A percentile compares a stretch with the other conserved stretches of the same genome.
These are phyloP conservation scores for Tylopilus balloui DNA, from an alignment of 768 basidiomycete species.

Conservation along the genomic window DNA sequence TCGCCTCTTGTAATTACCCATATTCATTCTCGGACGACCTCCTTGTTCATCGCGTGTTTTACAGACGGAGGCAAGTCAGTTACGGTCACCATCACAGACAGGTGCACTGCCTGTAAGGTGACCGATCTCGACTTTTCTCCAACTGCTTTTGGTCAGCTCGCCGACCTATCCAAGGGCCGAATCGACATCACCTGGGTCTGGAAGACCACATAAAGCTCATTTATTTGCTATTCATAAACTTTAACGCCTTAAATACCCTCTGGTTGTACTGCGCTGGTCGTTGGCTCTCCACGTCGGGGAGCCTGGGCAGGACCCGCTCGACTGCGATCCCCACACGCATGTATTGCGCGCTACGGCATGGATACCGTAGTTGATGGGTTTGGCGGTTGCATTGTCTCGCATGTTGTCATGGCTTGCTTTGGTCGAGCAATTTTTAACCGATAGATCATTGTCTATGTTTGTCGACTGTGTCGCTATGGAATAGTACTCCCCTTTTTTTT, in stretches of 20 bases:
- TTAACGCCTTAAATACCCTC: conserved; percentile 8
- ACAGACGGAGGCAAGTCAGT: conserved; percentile 51
- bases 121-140: conserved; percentile 63
- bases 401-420: conserved; percentile 29
- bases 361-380: conserved; percentile 30
- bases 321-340: conserved; percentile 16
- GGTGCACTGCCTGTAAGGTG: conserved; percentile 52
- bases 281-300: conserved; percentile 26
- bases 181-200: conserved; percentile 48
- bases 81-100: conserved; percentile 51
- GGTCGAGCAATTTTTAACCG: conserved; percentile 27
- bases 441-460: conserved; percentile 15
- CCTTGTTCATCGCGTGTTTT: conserved; percentile 13
- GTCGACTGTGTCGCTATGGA: conserved; percentile 8
- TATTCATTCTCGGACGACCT: not conserved
- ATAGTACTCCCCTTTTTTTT: not conserved
- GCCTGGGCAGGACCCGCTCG: conserved; percentile 19
- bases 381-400: conserved; percentile 5
- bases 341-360: conserved; percentile 21
- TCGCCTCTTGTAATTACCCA: conserved; percentile 41
- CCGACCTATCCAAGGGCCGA: conserved; percentile 41
- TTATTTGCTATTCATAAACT: conserved; percentile 28
- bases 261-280: conserved; percentile 12
- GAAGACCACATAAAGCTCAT: conserved; percentile 33
- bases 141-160: conserved; percentile 44